Percentiles rank a stretch among this genome's conserved stretches.
These are phyloP conservation scores for Chytriomyces hyalinus DNA, from an alignment of 192 early-diverging fungal species.

Conservation along the genomic window DNA sequence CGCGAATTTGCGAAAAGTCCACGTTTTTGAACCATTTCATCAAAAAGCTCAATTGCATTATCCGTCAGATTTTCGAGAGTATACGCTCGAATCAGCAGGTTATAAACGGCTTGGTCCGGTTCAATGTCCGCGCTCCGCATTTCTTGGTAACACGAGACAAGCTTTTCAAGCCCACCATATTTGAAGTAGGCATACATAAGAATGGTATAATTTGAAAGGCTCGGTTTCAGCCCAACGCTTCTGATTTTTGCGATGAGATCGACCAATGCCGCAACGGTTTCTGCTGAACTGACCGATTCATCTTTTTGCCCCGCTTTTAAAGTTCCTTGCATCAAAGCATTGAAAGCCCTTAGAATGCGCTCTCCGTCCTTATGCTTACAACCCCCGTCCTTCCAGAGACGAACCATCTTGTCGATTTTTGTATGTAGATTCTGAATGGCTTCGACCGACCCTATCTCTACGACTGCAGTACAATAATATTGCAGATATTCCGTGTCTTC, in stretches of 20 bases:
- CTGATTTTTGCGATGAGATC: conserved; percentile 10
- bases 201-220: conserved; percentile 25
- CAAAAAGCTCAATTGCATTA: conserved; percentile 24
- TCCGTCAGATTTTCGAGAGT: conserved; percentile 26
- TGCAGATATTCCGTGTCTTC: conserved; percentile 26
- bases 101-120: conserved; percentile 37
- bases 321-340: conserved; percentile 12
- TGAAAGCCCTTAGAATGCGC: conserved; percentile 13
- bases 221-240: conserved; percentile 22
- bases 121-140: conserved; percentile 21
- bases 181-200: conserved; percentile 28
- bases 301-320: neutral
- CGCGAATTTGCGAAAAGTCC: conserved; percentile 28
- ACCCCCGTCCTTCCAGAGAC: neutral
- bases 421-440: neutral
- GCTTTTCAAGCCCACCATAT: conserved; percentile 22
- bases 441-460: neutral
- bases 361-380: conserved; percentile 4
- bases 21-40: conserved; percentile 33
- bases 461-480: conserved; percentile 3
- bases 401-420: neutral
- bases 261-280: neutral
- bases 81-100: conserved; percentile 38
- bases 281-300: neutral
- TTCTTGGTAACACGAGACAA: conserved; percentile 14